Conservation (phyloP, 306 rosid species). For the Quercus dentata region DNA sequence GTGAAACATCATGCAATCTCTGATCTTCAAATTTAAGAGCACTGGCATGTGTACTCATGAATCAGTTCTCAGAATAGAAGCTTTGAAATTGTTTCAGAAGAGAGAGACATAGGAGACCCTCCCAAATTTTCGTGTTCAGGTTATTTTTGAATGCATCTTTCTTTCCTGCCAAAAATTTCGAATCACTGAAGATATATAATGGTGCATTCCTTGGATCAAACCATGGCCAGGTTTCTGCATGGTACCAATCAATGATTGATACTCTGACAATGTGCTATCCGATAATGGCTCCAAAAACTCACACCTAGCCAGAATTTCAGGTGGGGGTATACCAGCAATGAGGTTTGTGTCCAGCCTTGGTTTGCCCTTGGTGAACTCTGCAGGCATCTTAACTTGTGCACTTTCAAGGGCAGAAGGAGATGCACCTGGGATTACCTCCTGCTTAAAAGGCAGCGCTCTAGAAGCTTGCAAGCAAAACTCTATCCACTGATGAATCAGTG, state of each 20-base stretch:
- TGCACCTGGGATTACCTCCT: conserved; percentile 87
- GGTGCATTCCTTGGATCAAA: conserved; percentile 30
- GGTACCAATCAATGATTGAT: conserved; percentile 54
- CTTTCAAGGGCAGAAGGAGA: conserved; percentile 60
- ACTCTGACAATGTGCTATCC: conserved; percentile 50
- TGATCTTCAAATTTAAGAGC: background rate
- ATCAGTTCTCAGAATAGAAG: background rate
- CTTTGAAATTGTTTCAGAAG: background rate
- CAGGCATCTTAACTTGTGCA: conserved; percentile 28
- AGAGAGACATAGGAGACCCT: background rate
- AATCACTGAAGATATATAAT: conserved; percentile 28
- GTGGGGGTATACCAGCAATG: conserved; percentile 70
- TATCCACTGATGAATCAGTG: conserved; percentile 81
- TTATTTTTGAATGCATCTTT: conserved; percentile 29
- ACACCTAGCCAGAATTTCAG: conserved; percentile 56
- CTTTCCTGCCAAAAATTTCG: conserved; percentile 20
- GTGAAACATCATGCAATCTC: background rate
- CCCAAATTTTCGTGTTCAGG: background rate
- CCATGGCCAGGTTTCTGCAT: conserved; percentile 46
- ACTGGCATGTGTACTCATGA: background rate
- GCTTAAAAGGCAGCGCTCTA: conserved; percentile 78
- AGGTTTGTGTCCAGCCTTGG: conserved; percentile 82
- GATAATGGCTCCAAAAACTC: conserved; percentile 86
- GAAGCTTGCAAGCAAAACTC: conserved; percentile 94
- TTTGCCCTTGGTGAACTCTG: conserved; percentile 59